These are phyloP conservation scores for Irpex lacteus DNA, from an alignment of 1,284 basidiomycete species.

Conservation along the genomic window DNA sequence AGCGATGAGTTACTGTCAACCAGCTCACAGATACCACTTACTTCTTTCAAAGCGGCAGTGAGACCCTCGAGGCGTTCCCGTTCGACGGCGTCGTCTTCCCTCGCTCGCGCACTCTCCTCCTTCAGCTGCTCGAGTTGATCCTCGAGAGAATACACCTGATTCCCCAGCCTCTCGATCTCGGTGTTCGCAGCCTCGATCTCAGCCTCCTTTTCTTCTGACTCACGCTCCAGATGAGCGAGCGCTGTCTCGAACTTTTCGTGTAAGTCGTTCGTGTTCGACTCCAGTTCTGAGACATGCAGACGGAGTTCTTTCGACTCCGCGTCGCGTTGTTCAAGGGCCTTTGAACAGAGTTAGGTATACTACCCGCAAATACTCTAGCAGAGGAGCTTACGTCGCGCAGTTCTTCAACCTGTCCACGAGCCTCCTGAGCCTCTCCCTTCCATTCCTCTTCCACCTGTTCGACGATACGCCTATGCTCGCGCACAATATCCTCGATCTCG, in stretches of 20 bases:
- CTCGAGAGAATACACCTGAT: conserved; percentile 58
- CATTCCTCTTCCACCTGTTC: conserved; percentile 72
- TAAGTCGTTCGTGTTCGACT: conserved; percentile 65
- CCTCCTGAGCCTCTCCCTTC: conserved; percentile 75
- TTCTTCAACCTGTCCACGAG: conserved; percentile 67
- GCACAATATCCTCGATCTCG: conserved; percentile 68
- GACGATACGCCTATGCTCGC: conserved; percentile 66
- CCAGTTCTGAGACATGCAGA: conserved; percentile 68
- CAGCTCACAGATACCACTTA: conserved; percentile 26
- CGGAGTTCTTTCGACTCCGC: conserved; percentile 72
- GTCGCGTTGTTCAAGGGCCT: conserved; percentile 76
- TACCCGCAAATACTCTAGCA: background rate
- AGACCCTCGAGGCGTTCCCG: conserved; percentile 72
- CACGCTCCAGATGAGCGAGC: conserved; percentile 68
- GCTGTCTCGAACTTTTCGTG: conserved; percentile 73
- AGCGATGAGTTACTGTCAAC: no score
- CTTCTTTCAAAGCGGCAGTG: conserved; percentile 76
- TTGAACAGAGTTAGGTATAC: conserved; percentile 6
- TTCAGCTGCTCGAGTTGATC: conserved; percentile 53
- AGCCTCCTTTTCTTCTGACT: conserved; percentile 67
- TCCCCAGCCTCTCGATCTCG: conserved; percentile 72
- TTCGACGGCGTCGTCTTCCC: conserved; percentile 68
- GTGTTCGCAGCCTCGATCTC: conserved; percentile 67
- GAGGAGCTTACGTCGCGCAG: conserved; percentile 61
- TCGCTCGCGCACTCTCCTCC: conserved; percentile 48